A percentile compares a stretch with the other conserved stretches of the same genome.
These are phyloP conservation scores for Stachybotrys chartarum DNA, from an alignment of 2,329 filamentous ascomycete species.

Conservation along the genomic window DNA sequence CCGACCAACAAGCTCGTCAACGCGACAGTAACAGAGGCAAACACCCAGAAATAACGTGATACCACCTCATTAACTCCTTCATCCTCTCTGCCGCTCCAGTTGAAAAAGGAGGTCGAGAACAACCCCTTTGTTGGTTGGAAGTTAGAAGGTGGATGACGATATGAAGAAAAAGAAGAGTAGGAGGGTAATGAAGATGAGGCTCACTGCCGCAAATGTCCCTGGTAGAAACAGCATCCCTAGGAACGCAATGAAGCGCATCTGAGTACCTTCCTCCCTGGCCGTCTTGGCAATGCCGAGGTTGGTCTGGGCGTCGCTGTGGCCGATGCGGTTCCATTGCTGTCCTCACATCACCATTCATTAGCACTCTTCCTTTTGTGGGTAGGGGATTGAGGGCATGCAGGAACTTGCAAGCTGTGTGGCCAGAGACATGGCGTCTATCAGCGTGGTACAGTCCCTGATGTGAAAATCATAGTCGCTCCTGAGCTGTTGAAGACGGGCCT, in stretches of 20 bases:
- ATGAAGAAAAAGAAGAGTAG: too few species aligned
- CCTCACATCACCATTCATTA: not conserved
- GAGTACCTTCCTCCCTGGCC: conserved; percentile 2
- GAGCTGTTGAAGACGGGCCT: conserved; percentile 1
- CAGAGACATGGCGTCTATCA: conserved; percentile 7
- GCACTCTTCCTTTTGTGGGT: not conserved
- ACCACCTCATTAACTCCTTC: not conserved
- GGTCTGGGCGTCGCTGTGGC: conserved; percentile 3
- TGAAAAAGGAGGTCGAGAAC: not conserved
- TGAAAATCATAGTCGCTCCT: conserved; percentile 5
- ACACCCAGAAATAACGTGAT: not conserved
- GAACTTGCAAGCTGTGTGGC: conserved; percentile 5
- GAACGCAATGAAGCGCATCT: conserved; percentile 7
- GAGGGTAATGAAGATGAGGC: too few species aligned
- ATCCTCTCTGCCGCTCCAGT: not conserved
- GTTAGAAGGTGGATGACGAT: too few species aligned
- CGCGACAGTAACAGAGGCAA: not conserved
- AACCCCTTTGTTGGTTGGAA: not conserved
- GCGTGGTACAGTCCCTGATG: conserved; percentile 4
- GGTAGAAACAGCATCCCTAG: conserved; percentile 8
- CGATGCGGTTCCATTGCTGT: not conserved
- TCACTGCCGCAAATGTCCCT: conserved; percentile 3
- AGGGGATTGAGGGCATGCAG: not conserved
- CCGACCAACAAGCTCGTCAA: not conserved
- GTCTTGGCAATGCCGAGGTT: conserved; percentile 6